Percentiles rank a stretch among this genome's conserved stretches.
phyloP scores from a whole-genome alignment of 2,329 filamentous ascomycete species.

The Neofusicoccum sp. region DNA sequence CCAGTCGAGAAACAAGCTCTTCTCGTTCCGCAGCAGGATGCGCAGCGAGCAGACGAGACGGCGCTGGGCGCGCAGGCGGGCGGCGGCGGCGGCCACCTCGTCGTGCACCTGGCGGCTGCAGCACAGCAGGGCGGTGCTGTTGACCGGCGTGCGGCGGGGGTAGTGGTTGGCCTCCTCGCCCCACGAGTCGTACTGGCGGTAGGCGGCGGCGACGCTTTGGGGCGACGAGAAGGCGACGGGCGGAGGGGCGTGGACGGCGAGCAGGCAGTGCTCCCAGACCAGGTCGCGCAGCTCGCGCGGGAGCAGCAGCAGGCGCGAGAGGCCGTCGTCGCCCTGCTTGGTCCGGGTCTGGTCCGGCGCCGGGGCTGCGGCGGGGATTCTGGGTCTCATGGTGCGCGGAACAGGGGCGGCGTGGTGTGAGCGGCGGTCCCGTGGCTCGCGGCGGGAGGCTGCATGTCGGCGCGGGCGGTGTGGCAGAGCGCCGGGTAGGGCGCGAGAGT shows the following conservation, averaged over 20 bases:
- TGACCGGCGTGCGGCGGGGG: neutral
- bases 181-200: conserved; percentile 13
- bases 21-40: conserved; percentile 13
- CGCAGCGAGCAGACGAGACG: neutral
- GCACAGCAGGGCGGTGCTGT: conserved; percentile 10
- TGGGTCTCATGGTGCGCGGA: neutral
- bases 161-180: conserved; percentile 2
- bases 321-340: neutral
- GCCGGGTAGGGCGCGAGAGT: neutral
- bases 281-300: conserved; percentile 14
- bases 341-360: neutral
- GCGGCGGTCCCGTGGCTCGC: neutral
- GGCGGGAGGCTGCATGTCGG: neutral
- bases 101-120: conserved; percentile 1
- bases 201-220: neutral
- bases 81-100: neutral
- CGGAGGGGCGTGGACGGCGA: neutral
- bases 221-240: neutral
- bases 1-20: conserved; percentile 13
- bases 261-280: neutral
- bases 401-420: neutral
- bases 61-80: neutral
- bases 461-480: conserved; percentile 1
- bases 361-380: neutral
- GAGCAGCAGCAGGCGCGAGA: conserved; percentile 1